phyloP scores from a whole-genome alignment of 352 stramenopile species.

The Phytopythium aichiense region DNA sequence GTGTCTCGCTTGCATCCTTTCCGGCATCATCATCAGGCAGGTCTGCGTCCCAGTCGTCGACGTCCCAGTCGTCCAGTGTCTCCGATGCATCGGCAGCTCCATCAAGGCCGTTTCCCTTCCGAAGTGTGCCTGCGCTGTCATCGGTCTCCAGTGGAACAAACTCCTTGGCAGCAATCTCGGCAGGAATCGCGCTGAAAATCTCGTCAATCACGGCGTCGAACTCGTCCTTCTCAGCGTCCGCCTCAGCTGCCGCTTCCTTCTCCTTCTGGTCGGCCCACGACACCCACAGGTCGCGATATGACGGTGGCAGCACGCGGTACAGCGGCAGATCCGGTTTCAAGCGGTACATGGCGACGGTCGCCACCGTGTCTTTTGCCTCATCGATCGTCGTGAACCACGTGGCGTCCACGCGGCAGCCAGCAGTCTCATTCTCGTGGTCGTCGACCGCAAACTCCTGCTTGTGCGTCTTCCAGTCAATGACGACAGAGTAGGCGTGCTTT shows the following conservation, averaged over 20 bases:
- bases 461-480: conserved; percentile 37
- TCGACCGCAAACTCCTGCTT: conserved; percentile 42
- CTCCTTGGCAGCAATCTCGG: conserved; percentile 43
- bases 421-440: conserved; percentile 14
- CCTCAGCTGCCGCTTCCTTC: conserved; percentile 23
- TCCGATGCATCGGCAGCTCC: not conserved
- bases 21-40: conserved; percentile 26
- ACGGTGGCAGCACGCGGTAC: conserved; percentile 86
- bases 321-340: conserved; percentile 81
- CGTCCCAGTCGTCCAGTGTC: conserved; percentile 45
- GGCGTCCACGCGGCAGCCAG: conserved; percentile 10
- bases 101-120: not conserved
- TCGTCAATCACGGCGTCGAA: conserved; percentile 52
- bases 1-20: conserved; percentile 1
- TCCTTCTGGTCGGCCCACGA: conserved; percentile 49
- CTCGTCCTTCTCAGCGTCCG: conserved; percentile 34
- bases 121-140: not conserved
- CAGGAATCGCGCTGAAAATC: conserved; percentile 42
- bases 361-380: conserved; percentile 70
- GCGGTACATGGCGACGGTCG: conserved; percentile 86
- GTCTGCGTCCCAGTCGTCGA: conserved; percentile 76
- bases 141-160: not conserved
- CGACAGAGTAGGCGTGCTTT: conserved; percentile 51
- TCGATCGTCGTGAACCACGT: conserved; percentile 58
- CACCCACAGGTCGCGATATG: conserved; percentile 88